Evolutionary conservation across 129 eudicot species (phyloP).

Genomic region (Oenanthe sinensis): DNA sequence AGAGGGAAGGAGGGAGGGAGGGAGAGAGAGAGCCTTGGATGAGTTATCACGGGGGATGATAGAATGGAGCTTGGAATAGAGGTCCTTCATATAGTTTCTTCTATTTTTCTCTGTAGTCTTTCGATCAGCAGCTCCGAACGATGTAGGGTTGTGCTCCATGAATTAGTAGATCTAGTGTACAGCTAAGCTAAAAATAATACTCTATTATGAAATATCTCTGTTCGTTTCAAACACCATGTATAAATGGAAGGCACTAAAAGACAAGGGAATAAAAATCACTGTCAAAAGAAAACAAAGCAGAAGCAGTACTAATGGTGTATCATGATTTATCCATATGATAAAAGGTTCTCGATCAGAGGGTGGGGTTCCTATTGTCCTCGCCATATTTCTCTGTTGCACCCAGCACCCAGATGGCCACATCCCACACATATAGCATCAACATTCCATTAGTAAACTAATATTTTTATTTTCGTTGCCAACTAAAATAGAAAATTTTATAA

Average conservation of each 20-base stretch:
- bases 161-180: not conserved
- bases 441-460: too few relatives aligned
- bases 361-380: not conserved
- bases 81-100: conserved; percentile 69
- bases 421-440: not conserved
- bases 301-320: not conserved
- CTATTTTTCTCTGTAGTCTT: conserved; percentile 68
- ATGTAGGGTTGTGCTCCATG: conserved; percentile 48
- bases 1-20: conserved; percentile 8
- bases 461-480: too few relatives aligned
- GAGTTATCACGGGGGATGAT: conserved; percentile 41
- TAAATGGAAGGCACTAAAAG: not conserved
- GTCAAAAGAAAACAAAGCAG: not conserved
- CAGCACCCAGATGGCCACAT: not conserved
- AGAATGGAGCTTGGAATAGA: conserved; percentile 54
- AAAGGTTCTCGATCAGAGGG: conserved; percentile 7
- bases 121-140: conserved; percentile 49
- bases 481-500: too few relatives aligned
- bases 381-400: not conserved
- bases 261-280: not conserved
- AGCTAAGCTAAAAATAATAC: not conserved
- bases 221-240: not conserved
- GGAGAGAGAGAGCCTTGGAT: conserved; percentile 41
- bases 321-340: not conserved
- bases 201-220: not conserved